Percentiles rank a stretch among this genome's conserved stretches.
Conservation (phyloP, 2,329 filamentous ascomycete species). For the Myriosclerotinia curreyana region DNA sequence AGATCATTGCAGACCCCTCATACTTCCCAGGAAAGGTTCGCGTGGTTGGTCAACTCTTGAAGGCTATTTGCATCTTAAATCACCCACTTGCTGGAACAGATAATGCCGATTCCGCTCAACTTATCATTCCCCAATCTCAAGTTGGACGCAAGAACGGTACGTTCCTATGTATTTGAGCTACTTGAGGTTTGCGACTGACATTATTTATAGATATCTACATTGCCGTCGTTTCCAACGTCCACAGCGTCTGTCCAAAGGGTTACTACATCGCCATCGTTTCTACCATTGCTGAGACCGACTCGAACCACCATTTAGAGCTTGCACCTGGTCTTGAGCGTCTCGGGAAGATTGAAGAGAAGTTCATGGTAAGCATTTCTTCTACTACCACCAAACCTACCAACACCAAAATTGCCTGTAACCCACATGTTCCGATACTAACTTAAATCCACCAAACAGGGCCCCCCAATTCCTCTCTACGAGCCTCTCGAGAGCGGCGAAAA, state of each 20-base stretch:
- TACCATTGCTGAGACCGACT: constrained; percentile 86
- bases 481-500: constrained; percentile 76
- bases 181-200: constrained; percentile 20
- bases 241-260: constrained; percentile 98
- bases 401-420: not conserved
- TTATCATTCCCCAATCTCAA: constrained; percentile 98
- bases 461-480: constrained; percentile 91
- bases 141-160: constrained; percentile 84
- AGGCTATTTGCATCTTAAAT: constrained; percentile 96
- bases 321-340: constrained; percentile 89
- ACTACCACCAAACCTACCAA: not conserved
- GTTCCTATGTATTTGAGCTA: constrained; percentile 44
- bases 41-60: constrained; percentile 84
- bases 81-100: constrained; percentile 89
- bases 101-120: constrained; percentile 83
- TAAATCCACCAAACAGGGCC: constrained; percentile 49
- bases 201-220: constrained; percentile 79
- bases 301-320: constrained; percentile 95
- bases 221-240: constrained; percentile 88
- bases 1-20: constrained; percentile 92
- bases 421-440: constrained; percentile 21
- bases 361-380: constrained; percentile 64
- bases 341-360: constrained; percentile 92
- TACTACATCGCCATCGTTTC: constrained; percentile 99
- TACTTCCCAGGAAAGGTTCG: constrained; percentile 92